Evolutionary conservation across 2,329 filamentous ascomycete species (phyloP), one percentile per base, ranked within the genome.

Genomic region (Ceratocystis cacaofunesta): DNA sequence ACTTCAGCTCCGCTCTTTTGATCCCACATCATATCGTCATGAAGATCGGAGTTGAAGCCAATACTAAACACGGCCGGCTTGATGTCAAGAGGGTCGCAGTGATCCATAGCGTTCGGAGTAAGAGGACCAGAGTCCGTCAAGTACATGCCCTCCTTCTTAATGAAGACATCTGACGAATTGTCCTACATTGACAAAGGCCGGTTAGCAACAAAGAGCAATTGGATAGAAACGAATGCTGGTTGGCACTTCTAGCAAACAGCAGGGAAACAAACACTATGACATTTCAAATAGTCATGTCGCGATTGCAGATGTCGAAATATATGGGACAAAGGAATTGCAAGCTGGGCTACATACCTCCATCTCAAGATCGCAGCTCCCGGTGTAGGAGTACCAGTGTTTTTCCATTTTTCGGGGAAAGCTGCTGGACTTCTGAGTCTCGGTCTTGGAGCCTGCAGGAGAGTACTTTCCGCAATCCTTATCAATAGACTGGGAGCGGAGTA

Each of bases 331-430:
- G 30, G 55, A 4, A n/a, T 30, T 58, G 6, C 28, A 12, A 10
- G 22, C 4, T 36, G 15, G 32, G 7, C 8, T n/a, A 65, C 64
- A 28, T 62, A 65, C 64, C 50, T 65, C 64, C 8, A 55, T 43
- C 8, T 41, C 48, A 17, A 58, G 8, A 22, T 62, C 48, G 25
- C 32, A 19, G 58, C 62, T 62, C 30, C 5, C 44, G 30, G 57
- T n/a, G 46, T 43, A 60, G 25, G 64, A 22, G 48, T 44, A 58
- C 65, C 65, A 66, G 1, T 52, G 43, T 12, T 64, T 62, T 44
- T 55, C 25, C 65, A 66, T 66, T 10, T 52, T 61, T n/a, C 8
- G 32, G 5, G 55, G 61, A 15, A n/a, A 5, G 17, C 22, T 50
- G 44, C 5, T 52, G 19, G 61, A 5, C 10, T 36, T 46, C 3